Percentiles rank a stretch among this genome's conserved stretches.
phyloP scores from a whole-genome alignment of 257 asterid genomes.

The Capsicum chinense region DNA sequence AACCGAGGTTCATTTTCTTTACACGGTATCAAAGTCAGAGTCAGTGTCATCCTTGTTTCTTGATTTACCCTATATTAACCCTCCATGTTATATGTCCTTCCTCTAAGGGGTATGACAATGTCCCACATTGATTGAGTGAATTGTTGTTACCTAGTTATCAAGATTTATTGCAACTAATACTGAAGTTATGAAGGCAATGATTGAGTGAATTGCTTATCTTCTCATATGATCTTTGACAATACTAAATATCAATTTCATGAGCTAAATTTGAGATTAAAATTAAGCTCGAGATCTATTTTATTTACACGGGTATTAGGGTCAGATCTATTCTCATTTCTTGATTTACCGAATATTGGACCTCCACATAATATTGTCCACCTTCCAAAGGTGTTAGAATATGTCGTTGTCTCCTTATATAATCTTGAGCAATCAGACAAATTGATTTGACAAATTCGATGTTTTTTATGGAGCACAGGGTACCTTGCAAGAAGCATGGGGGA shows the following conservation, averaged over 20 bases:
- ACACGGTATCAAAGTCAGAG: not conserved
- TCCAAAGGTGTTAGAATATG: not conserved
- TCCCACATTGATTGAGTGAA: not conserved
- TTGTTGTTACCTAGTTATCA: not conserved
- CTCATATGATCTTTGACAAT: too few species aligned
- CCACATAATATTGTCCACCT: not conserved
- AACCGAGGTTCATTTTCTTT: not conserved
- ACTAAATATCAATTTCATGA: not conserved
- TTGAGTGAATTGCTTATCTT: too few species aligned
- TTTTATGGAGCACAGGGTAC: constrained; percentile 53
- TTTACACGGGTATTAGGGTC: not conserved
- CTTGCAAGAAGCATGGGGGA: constrained; percentile 79
- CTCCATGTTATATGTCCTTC: not conserved
- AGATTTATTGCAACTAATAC: not conserved
- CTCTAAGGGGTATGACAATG: not conserved
- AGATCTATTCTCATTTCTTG: not conserved
- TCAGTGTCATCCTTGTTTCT: not conserved
- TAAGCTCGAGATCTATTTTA: not conserved
- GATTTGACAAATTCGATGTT: not conserved
- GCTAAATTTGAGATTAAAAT: not conserved
- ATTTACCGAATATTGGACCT: not conserved
- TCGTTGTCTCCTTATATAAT: not conserved
- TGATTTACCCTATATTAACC: not conserved
- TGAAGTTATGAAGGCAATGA: not conserved
- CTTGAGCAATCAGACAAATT: not conserved